A percentile compares a stretch with the other conserved stretches of the same genome.
These are phyloP conservation scores for Scorias spongiosa DNA, from an alignment of 2,329 filamentous ascomycete genomes.

Conservation along the genomic window DNA sequence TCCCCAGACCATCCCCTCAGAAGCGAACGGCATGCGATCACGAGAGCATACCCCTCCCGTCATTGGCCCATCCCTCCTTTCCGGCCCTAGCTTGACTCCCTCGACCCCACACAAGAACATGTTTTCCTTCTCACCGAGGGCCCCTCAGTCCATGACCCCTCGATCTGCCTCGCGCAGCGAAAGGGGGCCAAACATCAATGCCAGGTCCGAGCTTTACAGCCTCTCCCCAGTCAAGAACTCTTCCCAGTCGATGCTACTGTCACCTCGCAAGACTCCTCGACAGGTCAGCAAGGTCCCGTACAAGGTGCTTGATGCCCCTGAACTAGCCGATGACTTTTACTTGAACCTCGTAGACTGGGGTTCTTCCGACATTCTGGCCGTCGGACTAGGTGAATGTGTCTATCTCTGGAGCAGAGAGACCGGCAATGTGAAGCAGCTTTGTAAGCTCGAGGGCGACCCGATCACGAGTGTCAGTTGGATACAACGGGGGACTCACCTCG, in stretches of 20 bases:
- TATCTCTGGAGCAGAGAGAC: constrained; percentile 97
- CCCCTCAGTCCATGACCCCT: constrained; percentile 75
- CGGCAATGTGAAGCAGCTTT: constrained; percentile 83
- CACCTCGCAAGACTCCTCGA: constrained; percentile 72
- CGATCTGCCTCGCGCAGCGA: constrained; percentile 47
- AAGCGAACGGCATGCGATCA: constrained; percentile 39
- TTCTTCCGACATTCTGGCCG: constrained; percentile 81
- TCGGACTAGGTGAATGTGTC: constrained; percentile 81
- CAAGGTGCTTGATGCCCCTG: constrained; percentile 92
- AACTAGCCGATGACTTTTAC: constrained; percentile 94
- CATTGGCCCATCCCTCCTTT: constrained; percentile 44
- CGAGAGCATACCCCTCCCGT: constrained; percentile 60
- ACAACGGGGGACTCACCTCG: constrained; percentile 80
- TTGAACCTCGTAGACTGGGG: constrained; percentile 97
- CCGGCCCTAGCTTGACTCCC: constrained; percentile 61
- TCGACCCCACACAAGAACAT: constrained; percentile 96
- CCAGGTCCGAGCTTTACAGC: constrained; percentile 85
- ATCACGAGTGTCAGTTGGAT: constrained; percentile 98
- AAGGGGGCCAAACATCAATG: constrained; percentile 77
- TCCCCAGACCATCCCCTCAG: constrained; percentile 59
- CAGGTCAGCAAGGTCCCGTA: constrained; percentile 93
- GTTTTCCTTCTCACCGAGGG: constrained; percentile 68
- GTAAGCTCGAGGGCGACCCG: constrained; percentile 79
- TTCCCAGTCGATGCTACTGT: constrained; percentile 85
- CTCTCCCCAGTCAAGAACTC: constrained; percentile 84